Conservation (phyloP, 2,329 filamentous ascomycete species). For the Talaromyces atroroseus region DNA sequence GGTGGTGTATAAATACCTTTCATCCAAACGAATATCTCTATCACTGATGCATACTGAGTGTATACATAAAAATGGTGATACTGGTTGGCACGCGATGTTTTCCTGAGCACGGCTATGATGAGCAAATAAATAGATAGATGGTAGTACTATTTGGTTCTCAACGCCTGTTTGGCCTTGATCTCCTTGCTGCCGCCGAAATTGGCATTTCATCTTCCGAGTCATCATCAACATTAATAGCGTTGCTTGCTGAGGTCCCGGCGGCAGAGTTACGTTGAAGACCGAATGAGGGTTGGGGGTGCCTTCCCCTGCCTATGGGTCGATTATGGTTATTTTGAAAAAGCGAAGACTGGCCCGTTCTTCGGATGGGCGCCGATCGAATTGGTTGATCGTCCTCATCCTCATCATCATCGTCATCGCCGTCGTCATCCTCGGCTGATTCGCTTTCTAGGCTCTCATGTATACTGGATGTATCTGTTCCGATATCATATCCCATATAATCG, state of each 20-base stretch:
- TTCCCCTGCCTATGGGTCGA: conserved; percentile 11
- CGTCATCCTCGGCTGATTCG: neutral
- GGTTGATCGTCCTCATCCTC: conserved; percentile 17
- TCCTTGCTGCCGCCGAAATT: conserved; percentile 14
- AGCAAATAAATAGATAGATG: neutral
- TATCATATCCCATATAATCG: conserved; percentile 14
- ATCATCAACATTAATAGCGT: conserved; percentile 24
- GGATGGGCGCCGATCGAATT: conserved; percentile 6
- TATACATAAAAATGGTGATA: neutral
- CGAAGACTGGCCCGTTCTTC: conserved; percentile 5
- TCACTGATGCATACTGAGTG: neutral
- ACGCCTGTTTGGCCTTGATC: conserved; percentile 18
- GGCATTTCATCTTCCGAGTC: conserved; percentile 24
- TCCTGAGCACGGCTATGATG: neutral
- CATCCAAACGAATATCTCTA: neutral
- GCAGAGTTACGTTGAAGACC: neutral
- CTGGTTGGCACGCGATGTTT: neutral
- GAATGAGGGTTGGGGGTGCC: neutral
- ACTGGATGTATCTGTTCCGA: conserved; percentile 17
- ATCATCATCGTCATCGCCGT: neutral
- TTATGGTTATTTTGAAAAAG: neutral
- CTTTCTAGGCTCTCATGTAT: conserved; percentile 9
- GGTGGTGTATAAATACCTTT: neutral
- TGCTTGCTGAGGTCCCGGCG: conserved; percentile 18
- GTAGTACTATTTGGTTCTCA: neutral